A percentile compares a stretch with the other conserved stretches of the same genome.
Conservation (phyloP, 192 early-diverging fungal genomes). For the Rhizophagus clarus region DNA sequence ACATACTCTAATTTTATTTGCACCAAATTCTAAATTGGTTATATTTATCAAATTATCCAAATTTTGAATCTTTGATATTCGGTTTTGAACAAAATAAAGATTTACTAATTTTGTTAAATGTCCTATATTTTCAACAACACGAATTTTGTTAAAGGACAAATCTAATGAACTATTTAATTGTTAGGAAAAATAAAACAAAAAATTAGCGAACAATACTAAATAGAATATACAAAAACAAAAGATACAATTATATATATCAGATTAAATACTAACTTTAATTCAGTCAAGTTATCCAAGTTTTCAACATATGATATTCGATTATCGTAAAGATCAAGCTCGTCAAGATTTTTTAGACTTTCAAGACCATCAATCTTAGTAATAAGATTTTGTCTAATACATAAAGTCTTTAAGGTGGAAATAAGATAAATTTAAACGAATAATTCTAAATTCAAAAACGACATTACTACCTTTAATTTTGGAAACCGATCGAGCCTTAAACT, state of each 20-base stretch:
- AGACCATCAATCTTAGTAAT: slow-evolving; percentile 70
- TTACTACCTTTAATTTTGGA: slow-evolving; percentile 62
- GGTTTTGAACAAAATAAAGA: slow-evolving; percentile 93
- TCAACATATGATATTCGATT: slow-evolving; percentile 83
- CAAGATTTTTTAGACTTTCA: slow-evolving; percentile 53
- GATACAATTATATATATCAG: background rate
- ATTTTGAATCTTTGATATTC: slow-evolving; percentile 82
- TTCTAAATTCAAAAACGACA: background rate
- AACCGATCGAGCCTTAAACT: slow-evolving; percentile 61
- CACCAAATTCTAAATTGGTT: slow-evolving; percentile 90
- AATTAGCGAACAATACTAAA: background rate
- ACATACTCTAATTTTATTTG: slow-evolving; percentile 86
- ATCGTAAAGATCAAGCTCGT: slow-evolving; percentile 94
- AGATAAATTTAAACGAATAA: background rate
- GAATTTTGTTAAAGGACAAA: slow-evolving; percentile 96
- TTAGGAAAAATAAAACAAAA: background rate
- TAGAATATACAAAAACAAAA: background rate
- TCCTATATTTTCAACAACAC: slow-evolving; percentile 69
- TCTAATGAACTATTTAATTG: slow-evolving; percentile 60
- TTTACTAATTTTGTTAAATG: slow-evolving; percentile 64
- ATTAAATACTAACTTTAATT: slow-evolving; percentile 57
- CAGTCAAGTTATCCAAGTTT: slow-evolving; percentile 57
- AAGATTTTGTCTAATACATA: slow-evolving; percentile 85
- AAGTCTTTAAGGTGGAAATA: slow-evolving; percentile 50
- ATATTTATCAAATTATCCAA: slow-evolving; percentile 66